phyloP scores from a whole-genome alignment of 805 yeast species.

The Yamadazyma takamatsuzukensis region DNA sequence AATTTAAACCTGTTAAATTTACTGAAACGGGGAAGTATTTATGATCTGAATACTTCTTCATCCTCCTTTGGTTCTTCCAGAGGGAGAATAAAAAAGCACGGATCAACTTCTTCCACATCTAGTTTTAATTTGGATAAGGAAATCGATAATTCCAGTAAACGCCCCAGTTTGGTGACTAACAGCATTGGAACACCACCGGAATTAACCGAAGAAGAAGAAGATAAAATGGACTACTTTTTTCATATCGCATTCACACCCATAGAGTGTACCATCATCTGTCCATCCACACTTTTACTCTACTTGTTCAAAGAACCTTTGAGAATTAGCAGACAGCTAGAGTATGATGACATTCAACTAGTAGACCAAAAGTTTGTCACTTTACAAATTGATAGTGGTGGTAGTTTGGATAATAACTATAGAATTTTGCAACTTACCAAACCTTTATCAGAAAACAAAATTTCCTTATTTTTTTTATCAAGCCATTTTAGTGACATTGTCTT shows the following conservation, averaged over 20 bases:
- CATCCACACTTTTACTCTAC: conserved; percentile 31
- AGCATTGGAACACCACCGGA: conserved; percentile 1
- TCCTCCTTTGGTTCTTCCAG: conserved; percentile 1
- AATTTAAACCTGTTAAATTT: conserved; percentile 2
- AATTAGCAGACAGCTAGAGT: conserved; percentile 26
- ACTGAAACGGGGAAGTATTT: conserved; percentile 3
- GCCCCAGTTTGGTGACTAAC: conserved; percentile 1
- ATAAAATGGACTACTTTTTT: conserved; percentile 38
- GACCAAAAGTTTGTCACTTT: conserved; percentile 47
- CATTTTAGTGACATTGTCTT: conserved; percentile 63
- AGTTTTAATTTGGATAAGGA: conserved; percentile 11
- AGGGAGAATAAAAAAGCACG: conserved; percentile 7
- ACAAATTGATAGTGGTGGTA: conserved; percentile 60
- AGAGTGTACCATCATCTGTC: conserved; percentile 61
- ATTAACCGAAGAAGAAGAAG: conserved; percentile 1
- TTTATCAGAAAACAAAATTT: conserved; percentile 51
- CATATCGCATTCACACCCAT: conserved; percentile 60
- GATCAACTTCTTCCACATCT: conserved; percentile 9
- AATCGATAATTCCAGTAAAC: conserved; percentile 29
- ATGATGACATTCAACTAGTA: conserved; percentile 36
- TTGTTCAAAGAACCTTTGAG: conserved; percentile 40
- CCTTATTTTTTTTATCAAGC: conserved; percentile 58
- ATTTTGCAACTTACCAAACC: conserved; percentile 58
- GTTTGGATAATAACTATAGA: conserved; percentile 45
- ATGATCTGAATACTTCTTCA: conserved; percentile 5